A percentile compares a stretch with the other conserved stretches of the same genome.
Conservation (phyloP, 345 rosid species). For the Isatis tinctoria region DNA sequence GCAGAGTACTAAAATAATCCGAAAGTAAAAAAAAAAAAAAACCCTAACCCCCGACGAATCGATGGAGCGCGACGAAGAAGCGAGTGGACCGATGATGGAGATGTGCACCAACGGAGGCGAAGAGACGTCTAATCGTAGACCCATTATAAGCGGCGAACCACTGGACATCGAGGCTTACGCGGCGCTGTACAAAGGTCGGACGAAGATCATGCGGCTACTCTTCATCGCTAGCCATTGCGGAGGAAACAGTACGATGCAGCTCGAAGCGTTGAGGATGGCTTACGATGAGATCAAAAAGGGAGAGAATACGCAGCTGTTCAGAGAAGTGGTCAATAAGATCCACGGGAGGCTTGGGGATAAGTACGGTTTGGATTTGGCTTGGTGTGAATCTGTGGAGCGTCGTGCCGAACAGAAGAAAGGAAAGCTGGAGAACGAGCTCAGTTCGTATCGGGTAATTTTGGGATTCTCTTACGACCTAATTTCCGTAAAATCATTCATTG, state of each 20-base stretch:
- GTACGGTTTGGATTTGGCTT: slow-evolving; percentile 55
- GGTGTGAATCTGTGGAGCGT: slow-evolving; percentile 79
- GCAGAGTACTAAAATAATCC: not conserved
- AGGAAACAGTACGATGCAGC: slow-evolving; percentile 59
- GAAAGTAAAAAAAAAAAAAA: not conserved
- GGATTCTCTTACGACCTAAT: slow-evolving; percentile 13
- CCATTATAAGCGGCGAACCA: slow-evolving; percentile 77
- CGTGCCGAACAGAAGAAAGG: slow-evolving; percentile 81
- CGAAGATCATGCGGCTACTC: slow-evolving; percentile 77
- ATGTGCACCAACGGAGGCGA: slow-evolving; percentile 68
- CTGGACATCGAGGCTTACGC: slow-evolving; percentile 95
- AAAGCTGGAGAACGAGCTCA: slow-evolving; percentile 88
- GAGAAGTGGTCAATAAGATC: slow-evolving; percentile 73
- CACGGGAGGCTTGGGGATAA: slow-evolving; percentile 62
- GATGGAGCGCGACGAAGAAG: slow-evolving; percentile 80
- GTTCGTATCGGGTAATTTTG: slow-evolving; percentile 74
- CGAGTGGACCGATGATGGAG: slow-evolving; percentile 45
- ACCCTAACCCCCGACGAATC: slow-evolving; percentile 35
- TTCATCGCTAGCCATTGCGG: slow-evolving; percentile 79
- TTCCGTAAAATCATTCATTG: not conserved
- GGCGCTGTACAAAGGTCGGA: slow-evolving; percentile 74
- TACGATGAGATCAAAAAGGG: slow-evolving; percentile 92
- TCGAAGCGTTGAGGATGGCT: slow-evolving; percentile 90
- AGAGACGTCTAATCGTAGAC: slow-evolving; percentile 43
- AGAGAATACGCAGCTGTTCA: slow-evolving; percentile 82